Evolutionary conservation across 2,329 filamentous ascomycete genomes (phyloP), one percentile per base, ranked within the genome.

Genomic region (Mariannaea elegans): DNA sequence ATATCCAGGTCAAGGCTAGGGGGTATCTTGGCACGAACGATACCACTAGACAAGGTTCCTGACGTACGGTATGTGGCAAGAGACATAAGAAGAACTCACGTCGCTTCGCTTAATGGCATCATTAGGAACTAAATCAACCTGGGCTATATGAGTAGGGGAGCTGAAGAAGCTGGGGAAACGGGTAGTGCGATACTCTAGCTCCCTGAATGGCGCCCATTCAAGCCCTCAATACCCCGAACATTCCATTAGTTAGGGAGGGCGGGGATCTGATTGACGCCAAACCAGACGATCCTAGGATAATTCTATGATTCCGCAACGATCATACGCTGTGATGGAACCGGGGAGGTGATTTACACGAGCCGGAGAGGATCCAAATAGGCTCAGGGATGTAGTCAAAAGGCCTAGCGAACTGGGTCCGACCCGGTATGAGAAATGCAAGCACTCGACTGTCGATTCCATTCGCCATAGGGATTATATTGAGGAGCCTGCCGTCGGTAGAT

Each of bases 11-110:
- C 42, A 24, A 21, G 21, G 7, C 38, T 18, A 38, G 32, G 38
- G 49, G 54, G 32, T 6, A 36, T 24, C 29, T 59, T 52, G 50
- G 23, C 56, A 50, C 21, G 38, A 56, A 59, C 50, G 39, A 52
- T 34, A 32, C 32, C 32, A 23, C 19, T 38, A 23, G 14, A 21
- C 31, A 55, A 46, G 38, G 24, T 13, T 23, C 31, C 13, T 6
- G 48, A 51, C 29, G 44, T 31, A 31, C 27, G 27, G 27, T 23
- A 38, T 41, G 24, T 39, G 38, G 41, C 10, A 45, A 42, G 41
- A 51, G 23, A 42, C n/a, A 36, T 23, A 24, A 57, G 18, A 49
- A 29, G 38, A 49, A 53, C 47, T 49, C 38, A 18, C 16, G 36
- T 48, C 49, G 39, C 45, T 39, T 51, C 50, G 45, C 41, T 47